Conservation (phyloP, 805 yeast genomes). For the Gaillardinia entomophila region DNA sequence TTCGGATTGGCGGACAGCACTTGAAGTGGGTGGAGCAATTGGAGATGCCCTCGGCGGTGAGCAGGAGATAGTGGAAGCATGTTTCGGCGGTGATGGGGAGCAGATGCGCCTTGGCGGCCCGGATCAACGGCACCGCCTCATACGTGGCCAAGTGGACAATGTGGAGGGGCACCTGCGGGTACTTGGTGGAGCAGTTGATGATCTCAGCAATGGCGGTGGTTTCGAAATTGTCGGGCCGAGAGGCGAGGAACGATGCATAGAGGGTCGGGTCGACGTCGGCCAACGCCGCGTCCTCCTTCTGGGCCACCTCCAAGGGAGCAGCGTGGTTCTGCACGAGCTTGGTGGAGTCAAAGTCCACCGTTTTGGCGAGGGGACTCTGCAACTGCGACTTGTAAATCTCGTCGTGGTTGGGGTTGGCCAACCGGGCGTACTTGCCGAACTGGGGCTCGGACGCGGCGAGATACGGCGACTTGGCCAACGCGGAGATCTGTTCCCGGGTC, state of each 20-base stretch:
- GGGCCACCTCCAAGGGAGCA: conserved; percentile 40
- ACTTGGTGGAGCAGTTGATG: conserved; percentile 51
- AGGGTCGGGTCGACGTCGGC: conserved; percentile 51
- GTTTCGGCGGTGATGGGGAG: conserved; percentile 83
- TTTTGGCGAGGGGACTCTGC: conserved; percentile 18
- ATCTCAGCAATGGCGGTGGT: conserved; percentile 75
- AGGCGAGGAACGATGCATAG: conserved; percentile 69
- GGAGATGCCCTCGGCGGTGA: conserved; percentile 73
- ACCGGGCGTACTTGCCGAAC: conserved; percentile 38
- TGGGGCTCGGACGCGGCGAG: conserved; percentile 58
- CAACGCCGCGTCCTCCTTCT: conserved; percentile 33
- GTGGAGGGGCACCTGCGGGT: conserved; percentile 67
- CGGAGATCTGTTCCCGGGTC: conserved; percentile 45
- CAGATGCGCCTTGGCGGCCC: conserved; percentile 53
- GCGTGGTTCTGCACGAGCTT: conserved; percentile 9
- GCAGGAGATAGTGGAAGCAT: conserved; percentile 84
- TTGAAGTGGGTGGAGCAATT: conserved; percentile 78
- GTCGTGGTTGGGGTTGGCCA: conserved; percentile 29
- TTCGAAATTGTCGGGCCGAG: conserved; percentile 87
- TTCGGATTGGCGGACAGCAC: conserved; percentile 93
- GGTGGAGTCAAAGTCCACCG: conserved; percentile 11
- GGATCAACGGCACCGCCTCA: conserved; percentile 70
- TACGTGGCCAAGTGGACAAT: conserved; percentile 88
- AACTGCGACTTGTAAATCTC: conserved; percentile 10
- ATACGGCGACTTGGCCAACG: conserved; percentile 50